These are phyloP conservation scores for Kwoniella sp. DNA, from an alignment of 768 basidiomycete genomes.

Conservation along the genomic window DNA sequence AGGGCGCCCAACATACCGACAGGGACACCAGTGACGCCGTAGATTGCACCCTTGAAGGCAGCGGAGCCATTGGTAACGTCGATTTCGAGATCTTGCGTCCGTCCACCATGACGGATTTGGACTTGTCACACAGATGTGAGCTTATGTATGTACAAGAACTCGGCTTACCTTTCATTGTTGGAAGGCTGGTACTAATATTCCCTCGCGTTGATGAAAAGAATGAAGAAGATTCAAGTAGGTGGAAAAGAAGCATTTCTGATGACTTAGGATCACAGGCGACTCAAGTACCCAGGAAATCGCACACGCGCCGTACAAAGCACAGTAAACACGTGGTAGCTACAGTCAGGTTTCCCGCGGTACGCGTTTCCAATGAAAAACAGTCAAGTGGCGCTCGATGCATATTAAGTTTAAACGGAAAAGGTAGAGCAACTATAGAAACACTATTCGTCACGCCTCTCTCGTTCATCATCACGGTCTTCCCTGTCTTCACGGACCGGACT, in stretches of 20 bases:
- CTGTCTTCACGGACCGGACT: neutral
- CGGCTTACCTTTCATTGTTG: conserved; percentile 9
- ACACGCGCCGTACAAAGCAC: too few species aligned
- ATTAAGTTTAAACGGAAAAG: too few species aligned
- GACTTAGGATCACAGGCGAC: too few species aligned
- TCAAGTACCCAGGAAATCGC: too few species aligned
- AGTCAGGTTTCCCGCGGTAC: too few species aligned
- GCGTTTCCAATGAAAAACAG: too few species aligned
- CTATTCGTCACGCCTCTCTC: conserved; percentile 56
- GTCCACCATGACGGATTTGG: conserved; percentile 87
- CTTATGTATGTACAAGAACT: neutral
- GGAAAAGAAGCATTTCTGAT: too few species aligned
- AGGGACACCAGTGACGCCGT: conserved; percentile 77
- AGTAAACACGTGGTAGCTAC: too few species aligned
- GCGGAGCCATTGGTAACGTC: conserved; percentile 68
- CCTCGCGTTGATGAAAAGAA: neutral
- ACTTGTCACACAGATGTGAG: conserved; percentile 57
- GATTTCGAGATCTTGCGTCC: conserved; percentile 69
- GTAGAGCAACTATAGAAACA: too few species aligned
- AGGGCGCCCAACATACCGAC: conserved; percentile 23
- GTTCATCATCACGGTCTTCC: conserved; percentile 45
- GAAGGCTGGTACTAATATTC: too few species aligned
- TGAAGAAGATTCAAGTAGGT: neutral
- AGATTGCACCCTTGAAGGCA: conserved; percentile 80
- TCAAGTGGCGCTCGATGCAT: too few species aligned